These are phyloP conservation scores for Hypoxylon sp. DNA, from an alignment of 2,329 filamentous ascomycete species.

Conservation along the genomic window DNA sequence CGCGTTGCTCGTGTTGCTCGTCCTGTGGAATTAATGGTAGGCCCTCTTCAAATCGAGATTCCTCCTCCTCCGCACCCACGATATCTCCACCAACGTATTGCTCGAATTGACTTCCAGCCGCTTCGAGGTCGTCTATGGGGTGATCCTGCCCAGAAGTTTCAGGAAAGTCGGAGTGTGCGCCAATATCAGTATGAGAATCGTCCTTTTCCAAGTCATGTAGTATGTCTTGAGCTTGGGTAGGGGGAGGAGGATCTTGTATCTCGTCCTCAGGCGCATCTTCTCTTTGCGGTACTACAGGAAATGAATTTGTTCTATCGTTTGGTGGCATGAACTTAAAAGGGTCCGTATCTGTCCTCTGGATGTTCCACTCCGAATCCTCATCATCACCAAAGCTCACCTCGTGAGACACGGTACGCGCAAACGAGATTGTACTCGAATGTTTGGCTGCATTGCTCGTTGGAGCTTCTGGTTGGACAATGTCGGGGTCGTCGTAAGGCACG, in stretches of 20 bases:
- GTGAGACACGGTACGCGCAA: conserved; percentile 70
- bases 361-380: conserved; percentile 66
- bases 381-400: conserved; percentile 67
- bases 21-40: conserved; percentile 65
- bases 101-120: conserved; percentile 40
- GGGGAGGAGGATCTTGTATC: conserved; percentile 53
- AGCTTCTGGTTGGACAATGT: conserved; percentile 25
- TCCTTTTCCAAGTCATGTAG: conserved; percentile 62
- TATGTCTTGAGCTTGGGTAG: conserved; percentile 63
- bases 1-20: conserved; percentile 41
- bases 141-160: conserved; percentile 46
- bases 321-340: conserved; percentile 68
- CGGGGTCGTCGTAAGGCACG: conserved; percentile 25
- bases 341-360: conserved; percentile 62
- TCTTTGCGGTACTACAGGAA: conserved; percentile 63
- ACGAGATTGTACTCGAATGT: conserved; percentile 69
- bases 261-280: conserved; percentile 43
- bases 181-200: conserved; percentile 52
- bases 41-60: conserved; percentile 75
- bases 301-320: conserved; percentile 68
- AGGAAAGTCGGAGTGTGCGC: conserved; percentile 51
- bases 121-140: conserved; percentile 31
- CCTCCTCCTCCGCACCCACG: conserved; percentile 53
- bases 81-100: conserved; percentile 56
- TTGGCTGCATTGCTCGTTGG: conserved; percentile 52